These are phyloP conservation scores for Thoreauomyces humboldtii DNA, from an alignment of 192 early-diverging fungal genomes.

Conservation along the genomic window DNA sequence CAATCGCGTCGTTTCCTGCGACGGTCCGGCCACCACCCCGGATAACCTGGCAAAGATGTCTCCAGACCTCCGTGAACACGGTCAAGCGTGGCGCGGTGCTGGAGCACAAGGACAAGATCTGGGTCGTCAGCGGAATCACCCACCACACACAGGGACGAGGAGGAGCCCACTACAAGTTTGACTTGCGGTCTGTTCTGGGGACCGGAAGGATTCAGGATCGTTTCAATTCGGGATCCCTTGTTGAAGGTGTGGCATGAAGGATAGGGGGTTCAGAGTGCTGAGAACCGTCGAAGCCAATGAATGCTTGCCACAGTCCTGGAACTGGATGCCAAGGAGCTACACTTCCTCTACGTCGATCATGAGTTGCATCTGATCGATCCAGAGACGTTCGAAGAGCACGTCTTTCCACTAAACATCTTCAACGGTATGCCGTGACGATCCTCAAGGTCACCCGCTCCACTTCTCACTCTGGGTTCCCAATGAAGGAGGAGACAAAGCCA, in stretches of 20 bases:
- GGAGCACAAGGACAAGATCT: conserved; percentile 62
- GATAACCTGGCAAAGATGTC: not conserved
- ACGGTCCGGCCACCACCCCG: not conserved
- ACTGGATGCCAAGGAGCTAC: conserved; percentile 61
- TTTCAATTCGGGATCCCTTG: conserved; percentile 63
- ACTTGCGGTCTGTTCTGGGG: conserved; percentile 66
- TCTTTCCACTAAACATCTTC: conserved; percentile 51
- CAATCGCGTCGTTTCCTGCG: too few relatives aligned
- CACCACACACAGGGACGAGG: conserved; percentile 70
- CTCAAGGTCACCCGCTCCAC: conserved; percentile 10
- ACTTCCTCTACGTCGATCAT: conserved; percentile 69
- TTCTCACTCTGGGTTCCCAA: conserved; percentile 8
- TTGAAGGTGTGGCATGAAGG: conserved; percentile 70
- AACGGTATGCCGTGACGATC: conserved; percentile 59
- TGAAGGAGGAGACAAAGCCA: conserved; percentile 33
- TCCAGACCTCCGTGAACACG: conserved; percentile 35
- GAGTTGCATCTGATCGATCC: conserved; percentile 68
- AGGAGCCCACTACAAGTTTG: conserved; percentile 56
- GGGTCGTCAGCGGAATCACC: conserved; percentile 63
- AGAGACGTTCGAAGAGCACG: conserved; percentile 69
- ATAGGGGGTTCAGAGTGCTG: not conserved
- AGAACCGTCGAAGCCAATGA: too few relatives aligned
- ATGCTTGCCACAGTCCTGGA: conserved; percentile 39
- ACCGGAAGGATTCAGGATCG: conserved; percentile 60
- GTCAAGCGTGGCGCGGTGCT: conserved; percentile 71